These are phyloP conservation scores for Xylariaceae sp. DNA, from an alignment of 2,329 filamentous ascomycete genomes.

Conservation along the genomic window DNA sequence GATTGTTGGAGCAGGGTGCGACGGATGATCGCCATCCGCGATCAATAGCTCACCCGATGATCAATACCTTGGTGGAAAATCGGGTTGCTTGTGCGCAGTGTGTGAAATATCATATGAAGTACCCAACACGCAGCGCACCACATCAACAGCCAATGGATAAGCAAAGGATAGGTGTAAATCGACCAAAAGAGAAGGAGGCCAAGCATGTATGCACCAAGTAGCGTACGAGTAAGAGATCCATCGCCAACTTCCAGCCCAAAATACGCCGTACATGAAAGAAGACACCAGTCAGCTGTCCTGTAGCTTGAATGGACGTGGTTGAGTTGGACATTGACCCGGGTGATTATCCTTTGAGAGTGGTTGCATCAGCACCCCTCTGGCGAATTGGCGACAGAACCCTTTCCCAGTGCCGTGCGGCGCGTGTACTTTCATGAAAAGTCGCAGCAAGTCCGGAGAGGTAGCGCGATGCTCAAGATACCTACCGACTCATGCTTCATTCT, in stretches of 20 bases:
- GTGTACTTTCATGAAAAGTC: too few relatives aligned
- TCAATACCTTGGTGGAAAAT: too few relatives aligned
- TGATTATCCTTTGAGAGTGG: not conserved
- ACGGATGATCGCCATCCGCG: conserved; percentile 13
- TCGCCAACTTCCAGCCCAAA: conserved; percentile 3
- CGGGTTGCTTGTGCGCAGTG: not conserved
- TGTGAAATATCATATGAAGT: conserved; percentile 7
- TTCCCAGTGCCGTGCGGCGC: not conserved
- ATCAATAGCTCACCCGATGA: not conserved
- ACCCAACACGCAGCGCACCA: conserved; percentile 4
- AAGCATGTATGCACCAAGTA: conserved; percentile 4
- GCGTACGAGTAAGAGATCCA: not conserved
- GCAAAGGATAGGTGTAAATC: conserved; percentile 14
- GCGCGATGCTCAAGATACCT: too few relatives aligned
- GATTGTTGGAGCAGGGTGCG: conserved; percentile 7
- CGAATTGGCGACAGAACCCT: not conserved
- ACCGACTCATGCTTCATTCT: too few relatives aligned
- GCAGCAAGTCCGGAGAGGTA: too few relatives aligned
- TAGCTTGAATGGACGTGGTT: not conserved
- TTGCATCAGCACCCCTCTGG: not conserved
- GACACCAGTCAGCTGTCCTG: not conserved
- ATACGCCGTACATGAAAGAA: not conserved
- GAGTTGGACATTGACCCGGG: not conserved
- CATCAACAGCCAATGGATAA: conserved; percentile 18
- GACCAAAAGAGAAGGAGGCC: conserved; percentile 20